Evolutionary conservation across 2,329 filamentous ascomycete species (phyloP).

Genomic region (Trichoderma oligosporum): DNA sequence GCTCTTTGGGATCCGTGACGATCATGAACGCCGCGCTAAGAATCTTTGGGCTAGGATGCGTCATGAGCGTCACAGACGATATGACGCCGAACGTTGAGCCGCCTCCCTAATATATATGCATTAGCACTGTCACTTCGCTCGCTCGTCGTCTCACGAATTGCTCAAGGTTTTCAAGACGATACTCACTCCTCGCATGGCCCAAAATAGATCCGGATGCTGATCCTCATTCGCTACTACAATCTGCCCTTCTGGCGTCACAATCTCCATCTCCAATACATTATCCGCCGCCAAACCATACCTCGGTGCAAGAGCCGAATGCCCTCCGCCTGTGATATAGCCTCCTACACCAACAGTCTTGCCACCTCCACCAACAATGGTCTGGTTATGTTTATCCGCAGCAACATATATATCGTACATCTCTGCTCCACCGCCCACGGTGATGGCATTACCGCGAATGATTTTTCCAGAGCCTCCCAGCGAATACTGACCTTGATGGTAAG

Average conservation of each 20-base stretch:
- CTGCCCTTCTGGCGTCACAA: slow-evolving; percentile 51
- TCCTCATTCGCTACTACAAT: slow-evolving; percentile 50
- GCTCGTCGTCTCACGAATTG: background rate
- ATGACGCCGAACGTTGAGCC: slow-evolving; percentile 60
- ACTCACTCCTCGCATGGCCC: slow-evolving; percentile 57
- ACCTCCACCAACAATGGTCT: slow-evolving; percentile 53
- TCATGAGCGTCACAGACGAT: slow-evolving; percentile 53
- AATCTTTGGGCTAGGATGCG: slow-evolving; percentile 43
- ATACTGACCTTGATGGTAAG: slow-evolving; percentile 39
- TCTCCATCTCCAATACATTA: slow-evolving; percentile 55
- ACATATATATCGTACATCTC: slow-evolving; percentile 49
- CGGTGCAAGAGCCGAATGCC: slow-evolving; percentile 52
- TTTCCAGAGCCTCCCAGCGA: slow-evolving; percentile 39
- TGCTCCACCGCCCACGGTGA: slow-evolving; percentile 52
- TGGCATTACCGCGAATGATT: slow-evolving; percentile 44
- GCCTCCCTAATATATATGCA: slow-evolving; percentile 43
- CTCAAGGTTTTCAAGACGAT: too few relatives aligned
- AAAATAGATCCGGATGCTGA: slow-evolving; percentile 57
- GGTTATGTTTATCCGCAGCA: slow-evolving; percentile 40
- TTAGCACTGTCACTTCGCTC: fast-evolving
- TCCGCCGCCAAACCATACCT: slow-evolving; percentile 59
- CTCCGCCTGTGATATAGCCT: slow-evolving; percentile 59
- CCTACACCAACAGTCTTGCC: slow-evolving; percentile 55
- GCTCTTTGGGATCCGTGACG: slow-evolving; percentile 29
- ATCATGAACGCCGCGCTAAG: slow-evolving; percentile 25